Conservation (phyloP, 176 grass and related monocot genomes). For the Hordeum vulgare region MorexV3_pseudomolecules_assembly NC_058522.1:152322477-152322976, state of each 20-base stretch:
- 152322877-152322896: slow-evolving; percentile 83
- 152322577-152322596: slow-evolving; percentile 19
- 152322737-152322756: background rate
- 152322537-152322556: slow-evolving; percentile 22
- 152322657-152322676: slow-evolving; percentile 40
- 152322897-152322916: slow-evolving; percentile 91
- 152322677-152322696: background rate
- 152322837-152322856: slow-evolving; percentile 57
- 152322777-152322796: background rate
- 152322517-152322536: slow-evolving; percentile 4
- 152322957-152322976: slow-evolving; percentile 75
- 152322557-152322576: slow-evolving; percentile 57
- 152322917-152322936: slow-evolving; percentile 96
- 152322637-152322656: slow-evolving; percentile 81
- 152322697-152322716: background rate
- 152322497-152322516: background rate
- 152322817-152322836: background rate
- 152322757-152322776: background rate
- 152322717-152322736: background rate
- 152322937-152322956: slow-evolving; percentile 66
- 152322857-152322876: slow-evolving; percentile 88
- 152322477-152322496: background rate
- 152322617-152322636: slow-evolving; percentile 66
- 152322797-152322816: background rate
- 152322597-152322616: slow-evolving; percentile 79